Base-by-base conservation (phyloP, 176 grass and related monocot species). In the Triticum timopheevii region DNA sequence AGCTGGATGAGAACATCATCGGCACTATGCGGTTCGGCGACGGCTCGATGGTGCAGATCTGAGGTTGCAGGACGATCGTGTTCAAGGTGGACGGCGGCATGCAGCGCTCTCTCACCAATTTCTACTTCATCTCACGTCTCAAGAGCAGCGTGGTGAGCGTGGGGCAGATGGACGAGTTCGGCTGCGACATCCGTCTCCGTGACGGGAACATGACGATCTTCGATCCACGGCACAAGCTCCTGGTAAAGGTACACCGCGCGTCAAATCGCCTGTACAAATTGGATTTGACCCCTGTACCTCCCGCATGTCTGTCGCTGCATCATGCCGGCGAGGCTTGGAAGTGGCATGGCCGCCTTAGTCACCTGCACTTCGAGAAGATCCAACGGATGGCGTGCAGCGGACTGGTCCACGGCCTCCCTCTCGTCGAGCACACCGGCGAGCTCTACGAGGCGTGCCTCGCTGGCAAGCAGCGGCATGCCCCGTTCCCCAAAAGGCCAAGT, bases 241-340 rank as follows among this genome's bases (percentile, higher is more conserved):
- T 63, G n/a, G 22, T 63, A 23, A 63, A 25, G 23, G n/a, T 63
- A 25, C n/a, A 25, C 9, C 10, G 1, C 0, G 0, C 61, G 10
- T 1, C n/a, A 4, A 25, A 63, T 25, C 23, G 10, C 9, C 0
- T 63, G 1, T 63, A 63, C 61, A 63, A 12, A 4, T 2, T 63
- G 9, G 10, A 9, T 6, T 5, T 25, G n/a, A 10, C n/a, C 1
- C 10, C 1, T 1, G n/a, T 63, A 2, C 61, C n/a, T 10, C 61
- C 61, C 1, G 0, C 10, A 0, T 63, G 23, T 12, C 23, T 63
- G 0, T 4, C 10, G 4, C 0, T 24, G 3, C 3, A 1, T 1
- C n/a, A 63, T 16, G 59, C 4, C 8, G 3, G 22, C 1, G 22
- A 10, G 22, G 7, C 59, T 0, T 62, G 59, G 59, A 8, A 3